These are phyloP conservation scores for Choanephora cucurbitarum DNA, from an alignment of 371 early-diverging fungal genomes.

Conservation along the genomic window DNA sequence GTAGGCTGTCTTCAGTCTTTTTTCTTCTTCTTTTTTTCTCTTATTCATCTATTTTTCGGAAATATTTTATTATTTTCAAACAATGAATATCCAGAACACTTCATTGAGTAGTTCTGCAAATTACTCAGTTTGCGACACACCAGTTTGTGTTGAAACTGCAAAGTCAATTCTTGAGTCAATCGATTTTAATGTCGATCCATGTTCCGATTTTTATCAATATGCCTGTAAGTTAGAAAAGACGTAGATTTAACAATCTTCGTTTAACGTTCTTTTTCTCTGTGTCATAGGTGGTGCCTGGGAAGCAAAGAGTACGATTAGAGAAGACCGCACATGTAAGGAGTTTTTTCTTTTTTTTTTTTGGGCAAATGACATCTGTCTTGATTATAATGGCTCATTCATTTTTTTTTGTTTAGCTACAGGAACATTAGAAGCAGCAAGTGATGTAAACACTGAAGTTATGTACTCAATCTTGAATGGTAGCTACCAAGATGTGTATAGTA, in stretches of 20 bases:
- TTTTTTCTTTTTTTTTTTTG: constrained; percentile 1
- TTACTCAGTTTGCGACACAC: constrained; percentile 30
- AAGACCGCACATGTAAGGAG: constrained; percentile 38
- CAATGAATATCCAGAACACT: background rate
- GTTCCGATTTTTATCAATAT: constrained; percentile 53
- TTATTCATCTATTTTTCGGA: no score
- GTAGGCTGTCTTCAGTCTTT: background rate
- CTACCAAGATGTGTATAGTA: constrained; percentile 22
- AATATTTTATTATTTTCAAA: background rate
- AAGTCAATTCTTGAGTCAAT: constrained; percentile 29
- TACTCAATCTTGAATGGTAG: constrained; percentile 19
- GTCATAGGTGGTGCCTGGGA: constrained; percentile 53
- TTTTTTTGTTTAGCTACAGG: constrained; percentile 42
- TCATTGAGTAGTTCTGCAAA: background rate
- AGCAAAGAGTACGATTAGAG: constrained; percentile 42
- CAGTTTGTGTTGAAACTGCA: constrained; percentile 47
- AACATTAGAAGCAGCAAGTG: constrained; percentile 27
- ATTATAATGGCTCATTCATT: no score
- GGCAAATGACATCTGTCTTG: background rate
- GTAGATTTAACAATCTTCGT: background rate
- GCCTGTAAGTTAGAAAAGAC: constrained; percentile 49
- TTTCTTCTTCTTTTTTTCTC: background rate
- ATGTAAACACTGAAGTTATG: constrained; percentile 35
- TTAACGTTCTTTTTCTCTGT: background rate
- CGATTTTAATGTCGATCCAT: constrained; percentile 40